These are phyloP conservation scores for Pleurozium schreberi DNA, from an alignment of 225 moss, liverwort and hornwort species.

Conservation along the genomic window DNA sequence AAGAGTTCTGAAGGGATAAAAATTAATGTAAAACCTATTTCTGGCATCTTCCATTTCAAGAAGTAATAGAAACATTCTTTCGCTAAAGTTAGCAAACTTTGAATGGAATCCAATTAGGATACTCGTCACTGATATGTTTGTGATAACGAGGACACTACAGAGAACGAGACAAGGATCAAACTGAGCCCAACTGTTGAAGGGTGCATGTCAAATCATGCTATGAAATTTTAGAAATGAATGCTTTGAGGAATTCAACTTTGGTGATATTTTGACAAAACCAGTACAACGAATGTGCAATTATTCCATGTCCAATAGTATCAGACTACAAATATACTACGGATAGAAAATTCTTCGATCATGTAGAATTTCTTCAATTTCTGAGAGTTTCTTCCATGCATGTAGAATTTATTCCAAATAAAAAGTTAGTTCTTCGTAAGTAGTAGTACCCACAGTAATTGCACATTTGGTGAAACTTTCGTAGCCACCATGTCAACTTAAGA, in stretches of 20 bases:
- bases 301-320: background rate
- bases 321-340: background rate
- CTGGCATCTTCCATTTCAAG: background rate
- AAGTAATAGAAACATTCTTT: background rate
- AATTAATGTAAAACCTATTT: too few relatives aligned
- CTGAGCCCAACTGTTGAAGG: background rate
- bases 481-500: background rate
- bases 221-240: background rate
- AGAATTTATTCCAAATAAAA: background rate
- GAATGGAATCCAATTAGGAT: background rate
- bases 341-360: background rate
- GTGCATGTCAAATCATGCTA: background rate
- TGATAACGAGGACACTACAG: background rate
- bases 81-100: background rate
- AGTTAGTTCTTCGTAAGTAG: background rate
- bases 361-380: background rate
- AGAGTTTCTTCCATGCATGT: background rate
- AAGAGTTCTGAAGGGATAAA: background rate
- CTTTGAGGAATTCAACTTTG: background rate
- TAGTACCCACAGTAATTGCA: background rate
- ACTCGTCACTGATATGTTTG: background rate
- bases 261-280: background rate
- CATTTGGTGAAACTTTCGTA: background rate
- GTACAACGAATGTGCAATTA: background rate
- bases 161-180: background rate